These are phyloP conservation scores for Lactarius akahatsu DNA, from an alignment of 768 basidiomycete species.

Conservation along the genomic window DNA sequence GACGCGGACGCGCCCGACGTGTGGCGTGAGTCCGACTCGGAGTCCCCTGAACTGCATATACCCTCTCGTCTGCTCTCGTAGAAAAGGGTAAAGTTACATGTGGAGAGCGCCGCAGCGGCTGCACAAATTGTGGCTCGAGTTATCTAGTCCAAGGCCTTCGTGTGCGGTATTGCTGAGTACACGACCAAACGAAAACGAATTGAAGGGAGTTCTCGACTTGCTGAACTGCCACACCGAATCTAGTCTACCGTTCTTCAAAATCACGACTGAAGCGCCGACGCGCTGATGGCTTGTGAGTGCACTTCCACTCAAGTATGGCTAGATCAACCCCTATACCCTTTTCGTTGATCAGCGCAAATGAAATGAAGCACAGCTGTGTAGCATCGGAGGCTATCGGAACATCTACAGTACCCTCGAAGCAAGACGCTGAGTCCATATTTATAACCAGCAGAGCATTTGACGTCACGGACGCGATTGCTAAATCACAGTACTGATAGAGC, in stretches of 20 bases:
- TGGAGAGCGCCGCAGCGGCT: background rate
- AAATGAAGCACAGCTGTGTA: too few species aligned
- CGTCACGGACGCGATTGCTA: too few species aligned
- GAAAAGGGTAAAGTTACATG: background rate
- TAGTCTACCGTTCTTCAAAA: background rate
- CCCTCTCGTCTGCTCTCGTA: background rate
- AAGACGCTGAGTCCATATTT: too few species aligned
- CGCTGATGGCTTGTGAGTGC: background rate
- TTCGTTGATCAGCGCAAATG: background rate
- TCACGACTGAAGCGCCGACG: background rate
- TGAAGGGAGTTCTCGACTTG: background rate
- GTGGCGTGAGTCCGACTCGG: background rate
- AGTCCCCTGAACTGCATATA: background rate
- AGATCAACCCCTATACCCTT: background rate
- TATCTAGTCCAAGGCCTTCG: background rate
- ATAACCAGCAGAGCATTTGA: too few species aligned
- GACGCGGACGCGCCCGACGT: background rate
- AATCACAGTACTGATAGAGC: too few species aligned
- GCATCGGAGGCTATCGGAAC: too few species aligned
- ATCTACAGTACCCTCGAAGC: too few species aligned
- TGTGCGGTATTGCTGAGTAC: background rate
- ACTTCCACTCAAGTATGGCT: background rate
- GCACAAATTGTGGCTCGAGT: background rate
- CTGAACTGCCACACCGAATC: background rate
- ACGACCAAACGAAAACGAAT: background rate